Percentiles rank a stretch among this genome's conserved stretches.
Conservation (phyloP, 2,329 filamentous ascomycete species). For the Scytalidium sp. region DNA sequence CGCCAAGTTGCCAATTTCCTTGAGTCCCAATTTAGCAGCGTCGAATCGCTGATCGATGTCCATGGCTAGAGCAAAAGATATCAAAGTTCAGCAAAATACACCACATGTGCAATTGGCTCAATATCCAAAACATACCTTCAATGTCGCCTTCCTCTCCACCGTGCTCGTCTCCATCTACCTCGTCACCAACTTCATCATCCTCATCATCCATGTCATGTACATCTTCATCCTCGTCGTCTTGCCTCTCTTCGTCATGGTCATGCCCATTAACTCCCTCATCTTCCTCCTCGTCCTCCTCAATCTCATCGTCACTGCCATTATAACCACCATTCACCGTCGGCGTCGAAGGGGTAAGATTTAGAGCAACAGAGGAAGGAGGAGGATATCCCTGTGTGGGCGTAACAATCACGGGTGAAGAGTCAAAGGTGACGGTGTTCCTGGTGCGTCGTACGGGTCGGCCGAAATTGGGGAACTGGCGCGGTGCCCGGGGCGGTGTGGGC, state of each 20-base stretch:
- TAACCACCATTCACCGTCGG: constrained; percentile 5
- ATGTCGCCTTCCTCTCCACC: constrained; percentile 33
- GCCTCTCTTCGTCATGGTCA: constrained; percentile 18
- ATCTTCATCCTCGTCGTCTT: constrained; percentile 17
- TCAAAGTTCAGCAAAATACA: neutral
- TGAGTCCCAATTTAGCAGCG: constrained; percentile 53
- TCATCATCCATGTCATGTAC: constrained; percentile 13
- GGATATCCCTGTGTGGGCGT: constrained; percentile 1
- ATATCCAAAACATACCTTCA: constrained; percentile 18
- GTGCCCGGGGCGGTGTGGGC: no score
- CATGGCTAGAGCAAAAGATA: constrained; percentile 28
- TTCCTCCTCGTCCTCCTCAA: constrained; percentile 13
- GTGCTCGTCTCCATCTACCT: constrained; percentile 29
- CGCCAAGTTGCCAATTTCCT: constrained; percentile 81
- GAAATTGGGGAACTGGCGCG: constrained; percentile 1
- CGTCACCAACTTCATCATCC: constrained; percentile 27
- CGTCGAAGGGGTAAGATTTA: no score
- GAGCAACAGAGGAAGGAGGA: constrained; percentile 1
- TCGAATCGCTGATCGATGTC: constrained; percentile 41
- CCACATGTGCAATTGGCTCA: constrained; percentile 2
- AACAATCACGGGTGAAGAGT: neutral
- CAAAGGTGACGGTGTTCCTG: constrained; percentile 1
- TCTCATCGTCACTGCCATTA: constrained; percentile 10
- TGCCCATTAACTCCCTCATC: constrained; percentile 15
- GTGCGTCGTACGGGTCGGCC: constrained; percentile 1